phyloP scores from a whole-genome alignment of 805 yeast species.

The Wickerhamomyces hampshirensis region DNA sequence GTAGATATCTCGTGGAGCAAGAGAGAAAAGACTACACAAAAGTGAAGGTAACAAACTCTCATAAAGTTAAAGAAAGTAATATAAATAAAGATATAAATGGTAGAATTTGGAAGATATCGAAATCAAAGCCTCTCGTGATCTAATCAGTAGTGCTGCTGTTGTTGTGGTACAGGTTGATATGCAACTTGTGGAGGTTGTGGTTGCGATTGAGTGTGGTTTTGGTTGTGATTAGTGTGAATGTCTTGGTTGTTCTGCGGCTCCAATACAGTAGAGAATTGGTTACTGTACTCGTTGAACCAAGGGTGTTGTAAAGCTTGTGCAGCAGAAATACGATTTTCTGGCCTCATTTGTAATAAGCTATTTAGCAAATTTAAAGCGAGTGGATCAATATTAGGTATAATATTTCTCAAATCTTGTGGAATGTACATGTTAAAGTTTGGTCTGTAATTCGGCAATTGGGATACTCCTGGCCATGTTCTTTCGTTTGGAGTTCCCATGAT shows the following conservation, averaged over 20 bases:
- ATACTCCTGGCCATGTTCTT: slow-evolving; percentile 95
- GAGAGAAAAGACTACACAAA: too few species aligned
- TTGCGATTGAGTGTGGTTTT: slow-evolving; percentile 9
- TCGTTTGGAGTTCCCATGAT: slow-evolving; percentile 97
- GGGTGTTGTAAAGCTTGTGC: slow-evolving; percentile 89
- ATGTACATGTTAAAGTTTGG: slow-evolving; percentile 79
- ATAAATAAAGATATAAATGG: background rate
- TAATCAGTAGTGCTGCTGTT: slow-evolving; percentile 8
- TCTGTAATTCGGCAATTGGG: slow-evolving; percentile 82
- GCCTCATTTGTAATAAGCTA: slow-evolving; percentile 81
- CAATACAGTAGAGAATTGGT: slow-evolving; percentile 10
- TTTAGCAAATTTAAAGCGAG: slow-evolving; percentile 80
- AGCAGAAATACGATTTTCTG: slow-evolving; percentile 91
- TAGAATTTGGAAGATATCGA: too few species aligned
- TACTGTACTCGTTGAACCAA: slow-evolving; percentile 76
- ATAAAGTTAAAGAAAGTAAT: background rate
- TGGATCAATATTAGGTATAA: slow-evolving; percentile 74
- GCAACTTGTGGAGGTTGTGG: slow-evolving; percentile 12
- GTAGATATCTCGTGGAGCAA: too few species aligned
- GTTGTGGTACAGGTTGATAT: slow-evolving; percentile 8
- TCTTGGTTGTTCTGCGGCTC: slow-evolving; percentile 4
- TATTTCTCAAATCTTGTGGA: slow-evolving; percentile 78
- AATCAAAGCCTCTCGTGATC: too few species aligned
- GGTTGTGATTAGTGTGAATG: slow-evolving; percentile 2
- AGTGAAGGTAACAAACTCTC: background rate